Conservation (phyloP, 2,329 filamentous ascomycete genomes). For the Cladophialophora psammophila region DNA sequence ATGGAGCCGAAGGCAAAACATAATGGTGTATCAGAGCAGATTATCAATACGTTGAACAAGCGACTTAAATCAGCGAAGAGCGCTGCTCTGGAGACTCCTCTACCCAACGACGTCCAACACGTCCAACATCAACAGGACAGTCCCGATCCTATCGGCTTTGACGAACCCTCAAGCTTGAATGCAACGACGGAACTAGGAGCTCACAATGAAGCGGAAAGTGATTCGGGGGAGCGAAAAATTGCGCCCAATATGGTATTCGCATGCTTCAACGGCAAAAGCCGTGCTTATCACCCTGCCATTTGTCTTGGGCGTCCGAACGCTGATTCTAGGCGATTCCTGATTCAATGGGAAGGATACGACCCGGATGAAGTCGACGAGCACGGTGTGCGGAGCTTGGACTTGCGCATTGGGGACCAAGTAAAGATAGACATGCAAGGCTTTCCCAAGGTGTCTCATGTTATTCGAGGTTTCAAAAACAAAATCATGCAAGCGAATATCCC, state of each 20-base stretch:
- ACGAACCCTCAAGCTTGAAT: constrained; percentile 20
- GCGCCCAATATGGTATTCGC: constrained; percentile 64
- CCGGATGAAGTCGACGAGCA: constrained; percentile 51
- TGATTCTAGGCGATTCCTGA: constrained; percentile 52
- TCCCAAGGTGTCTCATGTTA: constrained; percentile 53
- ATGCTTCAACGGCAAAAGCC: constrained; percentile 62
- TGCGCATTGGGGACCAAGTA: constrained; percentile 54
- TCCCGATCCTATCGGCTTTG: constrained; percentile 6
- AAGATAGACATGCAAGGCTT: constrained; percentile 54
- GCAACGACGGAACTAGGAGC: background rate
- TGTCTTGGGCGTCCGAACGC: constrained; percentile 58
- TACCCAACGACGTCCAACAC: background rate
- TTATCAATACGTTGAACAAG: constrained; percentile 2
- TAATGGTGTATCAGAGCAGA: background rate
- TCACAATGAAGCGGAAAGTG: background rate
- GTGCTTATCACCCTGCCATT: constrained; percentile 67
- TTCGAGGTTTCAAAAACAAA: constrained; percentile 52
- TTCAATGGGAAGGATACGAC: constrained; percentile 55
- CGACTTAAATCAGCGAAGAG: constrained; percentile 3
- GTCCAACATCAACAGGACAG: background rate
- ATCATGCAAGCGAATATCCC: constrained; percentile 42
- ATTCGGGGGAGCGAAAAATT: constrained; percentile 38
- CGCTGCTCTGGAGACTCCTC: background rate
- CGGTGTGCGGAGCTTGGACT: constrained; percentile 54
- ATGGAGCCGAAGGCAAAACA: constrained; percentile 27